Conservation (phyloP, 2,329 filamentous ascomycete species). For the Graphiopsis chlorocephala region DNA sequence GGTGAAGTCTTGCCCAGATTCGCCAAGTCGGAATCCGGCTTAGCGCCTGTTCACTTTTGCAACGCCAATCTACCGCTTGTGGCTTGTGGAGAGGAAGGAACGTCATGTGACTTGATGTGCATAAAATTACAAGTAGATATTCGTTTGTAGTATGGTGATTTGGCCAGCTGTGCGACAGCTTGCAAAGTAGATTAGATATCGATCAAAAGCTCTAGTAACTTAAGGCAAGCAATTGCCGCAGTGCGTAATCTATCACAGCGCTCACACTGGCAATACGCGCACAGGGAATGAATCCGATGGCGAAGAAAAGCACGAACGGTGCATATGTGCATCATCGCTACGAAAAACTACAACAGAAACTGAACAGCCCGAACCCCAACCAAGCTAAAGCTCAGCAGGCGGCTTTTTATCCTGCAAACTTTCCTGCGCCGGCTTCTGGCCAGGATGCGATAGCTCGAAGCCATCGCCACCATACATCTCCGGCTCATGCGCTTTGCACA, state of each 20-base stretch:
- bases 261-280: neutral
- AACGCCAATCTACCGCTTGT: neutral
- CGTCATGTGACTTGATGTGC: neutral
- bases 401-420: constrained; percentile 9
- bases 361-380: neutral
- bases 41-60: neutral
- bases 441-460: constrained; percentile 22
- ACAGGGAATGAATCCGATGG: neutral
- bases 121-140: neutral
- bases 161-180: neutral
- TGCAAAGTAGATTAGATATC: neutral
- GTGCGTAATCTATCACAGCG: neutral
- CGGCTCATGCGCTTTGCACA: constrained; percentile 25
- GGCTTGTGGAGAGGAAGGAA: neutral
- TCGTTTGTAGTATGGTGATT: neutral
- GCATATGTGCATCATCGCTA: neutral
- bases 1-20: neutral
- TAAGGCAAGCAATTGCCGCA: neutral
- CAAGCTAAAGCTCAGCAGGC: neutral
- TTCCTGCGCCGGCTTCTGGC: constrained; percentile 3
- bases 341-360: neutral
- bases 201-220: neutral
- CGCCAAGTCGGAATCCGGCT: neutral
- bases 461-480: constrained; percentile 20
- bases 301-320: neutral